Evolutionary conservation across 108 stramenopile genomes (phyloP).

Genomic region (Pseudonitzschia delicatissima): DNA sequence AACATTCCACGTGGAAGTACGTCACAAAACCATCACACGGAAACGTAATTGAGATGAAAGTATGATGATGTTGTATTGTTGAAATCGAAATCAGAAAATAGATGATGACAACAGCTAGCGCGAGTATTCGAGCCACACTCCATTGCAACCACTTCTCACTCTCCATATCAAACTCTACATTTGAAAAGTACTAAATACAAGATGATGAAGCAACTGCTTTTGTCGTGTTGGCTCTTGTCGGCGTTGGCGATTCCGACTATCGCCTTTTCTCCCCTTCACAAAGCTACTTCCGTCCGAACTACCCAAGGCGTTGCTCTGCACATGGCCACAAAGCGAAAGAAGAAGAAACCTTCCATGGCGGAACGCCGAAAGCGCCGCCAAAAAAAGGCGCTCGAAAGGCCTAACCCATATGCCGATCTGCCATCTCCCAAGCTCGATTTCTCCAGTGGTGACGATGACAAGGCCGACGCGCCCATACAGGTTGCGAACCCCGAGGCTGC

Average conservation of each 20-base stretch:
- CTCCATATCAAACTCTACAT: too few relatives aligned
- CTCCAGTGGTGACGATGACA: background rate
- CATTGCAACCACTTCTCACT: too few relatives aligned
- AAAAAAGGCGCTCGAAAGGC: constrained; percentile 8
- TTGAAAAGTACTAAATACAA: too few relatives aligned
- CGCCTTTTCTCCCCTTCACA: background rate
- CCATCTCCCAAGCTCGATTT: constrained; percentile 19
- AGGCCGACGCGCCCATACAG: background rate
- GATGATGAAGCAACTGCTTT: constrained; percentile 1
- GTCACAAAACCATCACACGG: too few relatives aligned
- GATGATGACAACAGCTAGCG: too few relatives aligned
- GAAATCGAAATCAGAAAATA: too few relatives aligned
- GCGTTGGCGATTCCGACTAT: background rate
- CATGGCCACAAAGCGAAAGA: constrained; percentile 10
- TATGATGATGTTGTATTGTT: too few relatives aligned
- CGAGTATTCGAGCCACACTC: too few relatives aligned
- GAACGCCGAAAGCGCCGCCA: constrained; percentile 32
- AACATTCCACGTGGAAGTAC: too few relatives aligned
- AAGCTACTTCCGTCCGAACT: background rate
- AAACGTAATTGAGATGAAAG: too few relatives aligned
- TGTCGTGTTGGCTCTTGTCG: constrained; percentile 1
- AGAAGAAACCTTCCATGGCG: constrained; percentile 31
- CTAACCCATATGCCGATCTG: constrained; percentile 25
- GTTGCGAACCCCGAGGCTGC: constrained; percentile 26
- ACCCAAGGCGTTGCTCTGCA: background rate